Conservation (phyloP, 192 early-diverging fungal genomes). For the Podila clonocystis region DNA sequence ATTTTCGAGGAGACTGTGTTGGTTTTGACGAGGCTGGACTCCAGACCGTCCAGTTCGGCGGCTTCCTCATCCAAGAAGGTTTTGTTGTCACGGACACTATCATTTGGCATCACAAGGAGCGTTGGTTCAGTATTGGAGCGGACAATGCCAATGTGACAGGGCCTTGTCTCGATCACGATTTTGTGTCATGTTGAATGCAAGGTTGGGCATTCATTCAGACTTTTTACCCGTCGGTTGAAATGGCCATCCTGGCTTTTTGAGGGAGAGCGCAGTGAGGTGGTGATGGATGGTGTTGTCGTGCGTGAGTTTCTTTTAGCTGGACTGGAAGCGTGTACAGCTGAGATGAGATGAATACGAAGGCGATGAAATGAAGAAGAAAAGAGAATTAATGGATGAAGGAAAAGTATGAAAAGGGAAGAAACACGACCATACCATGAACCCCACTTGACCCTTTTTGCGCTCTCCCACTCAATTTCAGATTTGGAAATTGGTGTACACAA, state of each 20-base stretch:
- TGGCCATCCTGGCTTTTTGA: too few relatives aligned
- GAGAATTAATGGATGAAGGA: constrained; percentile 3
- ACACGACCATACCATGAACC: too few relatives aligned
- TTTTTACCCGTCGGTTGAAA: too few relatives aligned
- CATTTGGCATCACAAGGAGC: neutral
- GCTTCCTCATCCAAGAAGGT: constrained; percentile 55
- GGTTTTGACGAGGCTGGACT: constrained; percentile 48
- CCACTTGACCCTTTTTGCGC: too few relatives aligned
- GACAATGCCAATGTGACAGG: neutral
- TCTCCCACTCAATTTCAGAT: neutral
- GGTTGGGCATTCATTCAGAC: too few relatives aligned
- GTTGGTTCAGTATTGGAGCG: neutral
- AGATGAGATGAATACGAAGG: neutral
- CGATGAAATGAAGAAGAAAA: constrained; percentile 7
- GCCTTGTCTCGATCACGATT: too few relatives aligned
- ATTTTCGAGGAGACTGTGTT: constrained; percentile 52
- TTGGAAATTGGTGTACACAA: neutral
- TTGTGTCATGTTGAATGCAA: too few relatives aligned
- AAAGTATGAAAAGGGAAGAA: too few relatives aligned
- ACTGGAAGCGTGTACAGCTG: neutral
- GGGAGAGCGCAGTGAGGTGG: too few relatives aligned
- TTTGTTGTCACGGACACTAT: constrained; percentile 29
- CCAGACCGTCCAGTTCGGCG: constrained; percentile 45
- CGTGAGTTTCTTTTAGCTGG: neutral
- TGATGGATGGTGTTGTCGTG: too few relatives aligned